Base-by-base conservation (phyloP, 2,329 filamentous ascomycete species). In the Aspergillus sp. region DNA sequence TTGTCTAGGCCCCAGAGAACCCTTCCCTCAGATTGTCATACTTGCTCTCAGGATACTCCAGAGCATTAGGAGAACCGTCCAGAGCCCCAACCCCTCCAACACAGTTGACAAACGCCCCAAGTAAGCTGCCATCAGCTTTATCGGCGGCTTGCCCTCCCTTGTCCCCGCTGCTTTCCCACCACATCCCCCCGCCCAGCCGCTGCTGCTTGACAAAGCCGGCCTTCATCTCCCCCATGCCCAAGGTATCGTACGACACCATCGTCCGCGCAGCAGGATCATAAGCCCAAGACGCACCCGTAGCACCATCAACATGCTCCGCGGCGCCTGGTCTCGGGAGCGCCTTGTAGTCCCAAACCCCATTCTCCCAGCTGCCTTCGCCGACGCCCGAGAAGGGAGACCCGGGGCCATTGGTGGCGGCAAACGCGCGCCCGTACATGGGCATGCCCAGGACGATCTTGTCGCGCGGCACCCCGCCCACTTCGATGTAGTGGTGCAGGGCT, bases 361-460 rank as follows among this genome's bases (percentile, higher is more conserved):
- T 69, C 64, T 95, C 88, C 83, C 84, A 95, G 34, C 75, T 84
- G 11, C 60, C 60, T 36, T 80, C 69, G 2, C 86, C 89, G 4
- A 83, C 69, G 3, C 88, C 88, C 20, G 63, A 72, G 63, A 74
- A 96, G 0, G 78, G 67, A 8, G 66, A 58, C 1, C 88, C 88
- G 0, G 78, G 73, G 0, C 89, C 88, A 24, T 82, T 72, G 0
- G 88, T 94, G 46, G 78, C 76, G 48, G 78, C 70, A 53, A 95
- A 96, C 0, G 85, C 78, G 25, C 86, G 82, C 3, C 89, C 89
- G 56, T 95, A 95, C n/a, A 96, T 66, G 5, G 89, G 88, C 84
- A 94, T 91, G 3, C 89, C 88, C n/a, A 95, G 57, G 4, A 94
- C 80, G 28, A 96, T 75, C 63, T 93, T 94, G 36, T 67, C 53